phyloP scores from a whole-genome alignment of 2,329 filamentous ascomycete species.

The Nigrograna mackinnonii region DNA sequence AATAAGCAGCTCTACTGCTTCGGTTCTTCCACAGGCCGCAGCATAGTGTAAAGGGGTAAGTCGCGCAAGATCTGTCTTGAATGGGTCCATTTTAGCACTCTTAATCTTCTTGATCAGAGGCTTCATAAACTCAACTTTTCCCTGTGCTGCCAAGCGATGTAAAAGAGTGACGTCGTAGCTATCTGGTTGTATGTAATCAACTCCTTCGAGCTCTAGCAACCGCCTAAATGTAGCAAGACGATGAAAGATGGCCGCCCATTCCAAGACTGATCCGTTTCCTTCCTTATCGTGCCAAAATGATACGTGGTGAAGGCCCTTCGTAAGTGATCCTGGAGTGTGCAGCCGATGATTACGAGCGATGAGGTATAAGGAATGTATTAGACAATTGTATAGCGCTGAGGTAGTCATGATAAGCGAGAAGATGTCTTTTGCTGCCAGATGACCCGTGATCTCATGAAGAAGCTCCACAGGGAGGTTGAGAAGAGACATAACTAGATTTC shows the following conservation, averaged over 20 bases:
- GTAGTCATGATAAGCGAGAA: background rate
- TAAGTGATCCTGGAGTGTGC: conserved; percentile 2
- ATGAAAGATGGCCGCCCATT: conserved; percentile 3
- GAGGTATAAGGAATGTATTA: background rate
- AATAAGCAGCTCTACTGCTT: background rate
- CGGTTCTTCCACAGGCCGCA: background rate
- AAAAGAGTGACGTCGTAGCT: conserved; percentile 3
- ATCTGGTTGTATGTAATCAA: conserved; percentile 3
- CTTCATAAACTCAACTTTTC: background rate
- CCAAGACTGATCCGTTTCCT: conserved; percentile 3
- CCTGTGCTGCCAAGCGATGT: conserved; percentile 4
- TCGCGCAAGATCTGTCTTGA: background rate
- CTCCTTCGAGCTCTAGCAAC: background rate
- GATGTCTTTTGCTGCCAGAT: background rate
- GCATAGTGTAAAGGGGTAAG: conserved; percentile 5
- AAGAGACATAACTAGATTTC: too few species aligned
- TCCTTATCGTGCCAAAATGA: conserved; percentile 5
- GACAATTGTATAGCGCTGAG: background rate
- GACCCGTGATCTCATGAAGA: background rate
- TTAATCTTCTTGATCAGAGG: background rate
- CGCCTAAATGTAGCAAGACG: background rate
- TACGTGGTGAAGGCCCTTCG: conserved; percentile 1
- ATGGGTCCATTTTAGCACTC: background rate
- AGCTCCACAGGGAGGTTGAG: background rate
- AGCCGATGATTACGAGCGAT: background rate